A percentile compares a stretch with the other conserved stretches of the same genome.
Conservation (phyloP, 1,139 yeast genomes). For the Geotrichum armillariae region DNA sequence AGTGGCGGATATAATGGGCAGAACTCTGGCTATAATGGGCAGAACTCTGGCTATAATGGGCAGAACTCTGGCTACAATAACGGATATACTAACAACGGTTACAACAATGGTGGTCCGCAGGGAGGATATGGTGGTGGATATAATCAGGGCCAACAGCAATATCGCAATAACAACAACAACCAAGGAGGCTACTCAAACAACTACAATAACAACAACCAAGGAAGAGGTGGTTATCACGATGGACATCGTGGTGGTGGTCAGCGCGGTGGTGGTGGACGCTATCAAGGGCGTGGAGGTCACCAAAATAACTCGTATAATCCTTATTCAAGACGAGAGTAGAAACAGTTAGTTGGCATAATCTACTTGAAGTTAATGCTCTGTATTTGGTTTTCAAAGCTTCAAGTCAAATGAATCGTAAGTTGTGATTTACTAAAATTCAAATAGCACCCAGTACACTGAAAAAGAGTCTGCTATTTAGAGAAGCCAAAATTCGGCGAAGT, state of each 20-base stretch:
- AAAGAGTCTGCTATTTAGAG: too few species aligned
- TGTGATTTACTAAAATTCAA: too few species aligned
- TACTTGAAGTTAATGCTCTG: too few species aligned
- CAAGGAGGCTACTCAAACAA: conserved; percentile 21
- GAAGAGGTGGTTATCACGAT: conserved; percentile 15
- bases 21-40: background rate
- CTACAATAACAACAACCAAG: conserved; percentile 18
- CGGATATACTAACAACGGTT: conserved; percentile 20
- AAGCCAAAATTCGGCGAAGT: too few species aligned
- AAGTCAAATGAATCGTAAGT: too few species aligned
- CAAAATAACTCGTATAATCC: background rate
- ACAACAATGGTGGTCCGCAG: conserved; percentile 23
- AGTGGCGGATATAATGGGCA: conserved; percentile 14
- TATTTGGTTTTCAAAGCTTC: too few species aligned
- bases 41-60: background rate
- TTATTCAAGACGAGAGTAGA: background rate
- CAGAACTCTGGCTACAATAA: conserved; percentile 16
- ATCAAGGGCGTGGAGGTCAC: background rate
- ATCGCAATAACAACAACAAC: conserved; percentile 11
- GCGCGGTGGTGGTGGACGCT: conserved; percentile 6
- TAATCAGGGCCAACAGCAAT: conserved; percentile 14
- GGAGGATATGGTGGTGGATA: conserved; percentile 17
- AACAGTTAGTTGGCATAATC: background rate
- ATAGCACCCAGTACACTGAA: too few species aligned
- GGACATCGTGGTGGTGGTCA: background rate